Conservation (phyloP, 2,329 filamentous ascomycete genomes). For the Talaromyces sp. region DNA sequence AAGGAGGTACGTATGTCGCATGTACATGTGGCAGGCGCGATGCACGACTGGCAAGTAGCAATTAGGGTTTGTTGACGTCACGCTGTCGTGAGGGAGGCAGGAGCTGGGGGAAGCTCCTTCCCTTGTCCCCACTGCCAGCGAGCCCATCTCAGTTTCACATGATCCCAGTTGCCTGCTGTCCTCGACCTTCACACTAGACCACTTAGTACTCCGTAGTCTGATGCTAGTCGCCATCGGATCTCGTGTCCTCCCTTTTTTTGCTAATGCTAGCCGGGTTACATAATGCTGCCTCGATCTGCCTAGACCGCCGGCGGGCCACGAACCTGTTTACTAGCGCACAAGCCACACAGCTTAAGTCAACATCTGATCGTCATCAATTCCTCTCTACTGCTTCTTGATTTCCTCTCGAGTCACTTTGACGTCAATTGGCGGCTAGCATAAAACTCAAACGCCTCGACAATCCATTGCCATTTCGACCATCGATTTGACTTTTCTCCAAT, state of each 20-base stretch:
- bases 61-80: conserved; percentile 16
- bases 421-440: background rate
- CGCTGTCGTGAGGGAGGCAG: conserved; percentile 3
- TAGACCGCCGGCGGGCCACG: background rate
- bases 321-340: background rate
- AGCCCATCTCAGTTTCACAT: background rate
- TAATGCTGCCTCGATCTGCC: background rate
- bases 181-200: no score
- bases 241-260: background rate
- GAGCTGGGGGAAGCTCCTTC: background rate
- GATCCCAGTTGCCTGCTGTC: background rate
- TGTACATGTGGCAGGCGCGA: conserved; percentile 8
- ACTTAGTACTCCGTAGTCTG: no score
- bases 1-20: background rate
- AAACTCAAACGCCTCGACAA: background rate
- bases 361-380: background rate
- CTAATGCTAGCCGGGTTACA: background rate
- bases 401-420: background rate
- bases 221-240: background rate
- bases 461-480: background rate
- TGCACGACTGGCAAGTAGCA: background rate
- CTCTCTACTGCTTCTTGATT: background rate
- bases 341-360: background rate
- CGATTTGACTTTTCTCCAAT: background rate
- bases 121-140: background rate